These are phyloP conservation scores for Neckera pumila DNA, from an alignment of 225 moss, liverwort and hornwort genomes.

Conservation along the genomic window DNA sequence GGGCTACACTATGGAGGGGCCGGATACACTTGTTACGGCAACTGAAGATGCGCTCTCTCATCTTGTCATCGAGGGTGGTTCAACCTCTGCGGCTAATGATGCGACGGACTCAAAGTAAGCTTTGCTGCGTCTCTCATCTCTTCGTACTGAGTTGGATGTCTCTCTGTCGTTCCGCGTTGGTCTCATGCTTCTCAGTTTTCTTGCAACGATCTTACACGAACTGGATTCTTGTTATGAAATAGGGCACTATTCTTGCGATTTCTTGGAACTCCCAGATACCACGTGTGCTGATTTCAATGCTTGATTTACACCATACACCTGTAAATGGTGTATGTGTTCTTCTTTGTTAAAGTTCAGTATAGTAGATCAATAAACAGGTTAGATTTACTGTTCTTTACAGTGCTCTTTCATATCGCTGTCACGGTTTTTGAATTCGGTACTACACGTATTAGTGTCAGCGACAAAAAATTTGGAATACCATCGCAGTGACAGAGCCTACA, in stretches of 20 bases:
- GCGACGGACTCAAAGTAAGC: conserved; percentile 14
- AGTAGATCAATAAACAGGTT: not conserved
- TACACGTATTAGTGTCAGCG: not conserved
- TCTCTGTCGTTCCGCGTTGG: not conserved
- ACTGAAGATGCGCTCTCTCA: conserved; percentile 36
- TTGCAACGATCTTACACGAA: not conserved
- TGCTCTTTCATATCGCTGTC: not conserved
- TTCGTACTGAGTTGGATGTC: not conserved
- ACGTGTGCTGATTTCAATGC: not conserved
- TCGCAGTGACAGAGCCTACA: not conserved
- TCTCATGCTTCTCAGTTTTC: not conserved
- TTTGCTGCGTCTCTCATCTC: not conserved
- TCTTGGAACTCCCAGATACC: not conserved
- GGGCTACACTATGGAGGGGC: conserved; percentile 16
- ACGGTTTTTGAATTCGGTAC: not conserved
- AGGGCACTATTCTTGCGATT: not conserved
- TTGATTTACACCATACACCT: not conserved
- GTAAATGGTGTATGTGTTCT: not conserved
- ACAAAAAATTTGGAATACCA: not conserved
- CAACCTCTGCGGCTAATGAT: conserved; percentile 1
- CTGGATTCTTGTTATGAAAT: not conserved
- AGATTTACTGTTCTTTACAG: not conserved
- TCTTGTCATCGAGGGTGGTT: conserved; percentile 14
- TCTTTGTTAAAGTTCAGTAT: not conserved
- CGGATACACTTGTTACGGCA: conserved; percentile 5